A percentile compares a stretch with the other conserved stretches of the same genome.
Conservation (phyloP, 148 eudicot genomes). For the Rhododendron kiyosumense region DNA sequence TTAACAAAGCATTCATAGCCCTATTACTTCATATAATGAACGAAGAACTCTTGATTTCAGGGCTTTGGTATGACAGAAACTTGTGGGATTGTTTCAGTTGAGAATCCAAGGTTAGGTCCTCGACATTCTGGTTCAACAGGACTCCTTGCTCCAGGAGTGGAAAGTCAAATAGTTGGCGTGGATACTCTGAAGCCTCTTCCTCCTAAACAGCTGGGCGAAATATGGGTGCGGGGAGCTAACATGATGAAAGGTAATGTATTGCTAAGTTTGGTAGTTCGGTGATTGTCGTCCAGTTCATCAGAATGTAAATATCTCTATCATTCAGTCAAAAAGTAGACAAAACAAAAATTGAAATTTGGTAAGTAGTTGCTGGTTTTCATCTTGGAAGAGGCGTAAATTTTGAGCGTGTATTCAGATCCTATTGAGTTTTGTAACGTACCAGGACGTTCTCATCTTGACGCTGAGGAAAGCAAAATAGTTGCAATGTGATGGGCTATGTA, state of each 20-base stretch:
- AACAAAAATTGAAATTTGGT: not conserved
- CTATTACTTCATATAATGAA: not conserved
- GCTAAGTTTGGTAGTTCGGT: not conserved
- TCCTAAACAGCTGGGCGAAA: slow-evolving; percentile 64
- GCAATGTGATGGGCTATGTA: not conserved
- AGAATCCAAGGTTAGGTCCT: slow-evolving; percentile 39
- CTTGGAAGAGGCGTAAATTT: not conserved
- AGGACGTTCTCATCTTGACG: not conserved
- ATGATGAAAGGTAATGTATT: slow-evolving; percentile 57
- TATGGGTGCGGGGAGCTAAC: slow-evolving; percentile 81
- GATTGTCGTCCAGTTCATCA: not conserved
- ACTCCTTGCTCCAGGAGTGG: slow-evolving; percentile 54
- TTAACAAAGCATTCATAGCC: too few relatives aligned
- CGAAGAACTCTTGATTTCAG: slow-evolving; percentile 28
- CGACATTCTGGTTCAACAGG: slow-evolving; percentile 77
- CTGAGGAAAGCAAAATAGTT: not conserved
- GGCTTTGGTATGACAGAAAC: slow-evolving; percentile 95
- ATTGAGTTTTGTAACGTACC: too few relatives aligned
- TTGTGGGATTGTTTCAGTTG: slow-evolving; percentile 54
- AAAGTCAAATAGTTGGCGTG: slow-evolving; percentile 55
- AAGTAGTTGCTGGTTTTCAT: not conserved
- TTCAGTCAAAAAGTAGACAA: not conserved
- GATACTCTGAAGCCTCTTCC: slow-evolving; percentile 69
- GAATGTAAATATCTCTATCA: not conserved
- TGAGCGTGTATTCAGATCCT: not conserved